phyloP scores from a whole-genome alignment of 495 filamentous ascomycete genomes.

The Penicillium cinerascens region DNA sequence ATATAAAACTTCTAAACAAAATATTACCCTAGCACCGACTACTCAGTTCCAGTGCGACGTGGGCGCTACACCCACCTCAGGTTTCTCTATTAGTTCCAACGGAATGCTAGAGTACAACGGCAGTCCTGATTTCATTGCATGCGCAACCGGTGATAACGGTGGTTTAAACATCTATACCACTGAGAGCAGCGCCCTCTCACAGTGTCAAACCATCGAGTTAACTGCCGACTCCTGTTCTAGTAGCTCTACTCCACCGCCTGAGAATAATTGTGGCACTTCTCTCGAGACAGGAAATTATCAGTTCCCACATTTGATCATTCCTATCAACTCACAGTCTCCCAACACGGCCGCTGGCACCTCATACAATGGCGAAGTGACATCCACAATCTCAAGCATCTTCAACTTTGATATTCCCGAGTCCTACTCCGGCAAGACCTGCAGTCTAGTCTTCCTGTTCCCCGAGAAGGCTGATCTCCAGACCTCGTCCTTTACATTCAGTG shows the following conservation, averaged over 20 bases:
- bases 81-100: constrained; percentile 48
- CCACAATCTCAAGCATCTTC: constrained; percentile 59
- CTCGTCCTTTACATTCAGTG: constrained; percentile 54
- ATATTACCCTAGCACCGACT: constrained; percentile 41
- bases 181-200: constrained; percentile 30
- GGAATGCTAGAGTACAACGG: constrained; percentile 43
- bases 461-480: constrained; percentile 47
- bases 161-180: constrained; percentile 50
- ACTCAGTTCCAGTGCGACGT: constrained; percentile 65
- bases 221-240: constrained; percentile 7
- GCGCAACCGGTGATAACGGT: constrained; percentile 45
- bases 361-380: constrained; percentile 51
- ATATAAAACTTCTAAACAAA: background rate
- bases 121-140: constrained; percentile 48
- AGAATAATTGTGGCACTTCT: constrained; percentile 45
- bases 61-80: constrained; percentile 40
- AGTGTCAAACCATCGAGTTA: constrained; percentile 32
- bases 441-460: constrained; percentile 65
- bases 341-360: constrained; percentile 48
- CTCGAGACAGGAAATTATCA: constrained; percentile 48
- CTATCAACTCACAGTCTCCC: constrained; percentile 55
- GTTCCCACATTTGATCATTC: constrained; percentile 65
- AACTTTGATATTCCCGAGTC: constrained; percentile 62
- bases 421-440: constrained; percentile 57
- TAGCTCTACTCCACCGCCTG: constrained; percentile 7